Evolutionary conservation across 441 rosid genomes (phyloP).

Genomic region (Flueggea neowawraea): DNA sequence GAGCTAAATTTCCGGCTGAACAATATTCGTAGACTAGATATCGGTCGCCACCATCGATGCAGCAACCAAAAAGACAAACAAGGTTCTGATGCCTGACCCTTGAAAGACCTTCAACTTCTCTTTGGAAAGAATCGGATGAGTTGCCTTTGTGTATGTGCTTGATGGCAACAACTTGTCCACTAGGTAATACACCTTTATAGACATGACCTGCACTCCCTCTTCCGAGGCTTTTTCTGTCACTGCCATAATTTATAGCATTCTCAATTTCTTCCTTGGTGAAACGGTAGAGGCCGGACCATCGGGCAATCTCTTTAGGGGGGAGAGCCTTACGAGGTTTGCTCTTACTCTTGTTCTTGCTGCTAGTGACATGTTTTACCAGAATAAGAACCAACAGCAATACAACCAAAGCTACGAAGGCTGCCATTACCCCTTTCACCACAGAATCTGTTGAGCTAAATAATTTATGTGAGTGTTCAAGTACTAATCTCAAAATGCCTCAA

Average conservation of each 20-base stretch:
- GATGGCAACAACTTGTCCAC: slow-evolving; percentile 64
- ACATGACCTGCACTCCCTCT: slow-evolving; percentile 63
- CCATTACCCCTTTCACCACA: slow-evolving; percentile 19
- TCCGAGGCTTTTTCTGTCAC: slow-evolving; percentile 37
- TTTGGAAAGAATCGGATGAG: slow-evolving; percentile 37
- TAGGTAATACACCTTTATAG: slow-evolving; percentile 58
- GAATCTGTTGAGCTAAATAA: slow-evolving; percentile 29
- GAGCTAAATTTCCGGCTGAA: slow-evolving; percentile 54
- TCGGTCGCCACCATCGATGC: slow-evolving; percentile 49
- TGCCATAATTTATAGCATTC: slow-evolving; percentile 37
- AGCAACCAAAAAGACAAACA: slow-evolving; percentile 58
- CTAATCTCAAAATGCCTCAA: neutral
- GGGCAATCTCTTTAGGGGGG: slow-evolving; percentile 18
- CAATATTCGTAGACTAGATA: slow-evolving; percentile 70
- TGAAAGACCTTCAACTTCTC: slow-evolving; percentile 67
- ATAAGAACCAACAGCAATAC: slow-evolving; percentile 27
- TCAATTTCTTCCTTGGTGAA: slow-evolving; percentile 63
- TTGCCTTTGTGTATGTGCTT: slow-evolving; percentile 48
- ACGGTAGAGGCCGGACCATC: slow-evolving; percentile 48
- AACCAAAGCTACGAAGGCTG: slow-evolving; percentile 18
- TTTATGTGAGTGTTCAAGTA: neutral
- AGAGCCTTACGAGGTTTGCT: slow-evolving; percentile 12
- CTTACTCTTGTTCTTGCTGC: slow-evolving; percentile 19
- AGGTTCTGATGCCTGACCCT: slow-evolving; percentile 66
- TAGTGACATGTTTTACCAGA: slow-evolving; percentile 29